Percentiles rank a stretch among this genome's conserved stretches.
phyloP scores from a whole-genome alignment of 2,329 filamentous ascomycete genomes.

The Verticillium nubilum region DNA sequence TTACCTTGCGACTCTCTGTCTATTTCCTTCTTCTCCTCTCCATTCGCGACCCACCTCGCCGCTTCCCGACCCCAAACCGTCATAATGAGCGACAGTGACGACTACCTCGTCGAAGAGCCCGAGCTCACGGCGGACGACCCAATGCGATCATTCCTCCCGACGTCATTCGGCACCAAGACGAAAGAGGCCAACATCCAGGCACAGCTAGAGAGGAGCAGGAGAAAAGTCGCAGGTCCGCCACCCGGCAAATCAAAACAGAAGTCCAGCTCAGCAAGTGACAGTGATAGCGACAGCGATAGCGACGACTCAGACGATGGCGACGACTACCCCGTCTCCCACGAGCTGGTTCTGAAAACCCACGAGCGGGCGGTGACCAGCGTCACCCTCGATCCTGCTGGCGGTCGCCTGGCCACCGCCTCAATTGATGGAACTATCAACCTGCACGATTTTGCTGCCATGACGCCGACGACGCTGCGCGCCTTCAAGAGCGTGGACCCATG shows the following conservation, averaged over 20 bases:
- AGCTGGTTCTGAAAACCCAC: slow-evolving; percentile 88
- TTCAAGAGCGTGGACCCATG: slow-evolving; percentile 92
- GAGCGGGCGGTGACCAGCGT: slow-evolving; percentile 80
- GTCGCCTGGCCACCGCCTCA: slow-evolving; percentile 82
- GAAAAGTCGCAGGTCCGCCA: slow-evolving; percentile 30
- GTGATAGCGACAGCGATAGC: slow-evolving; percentile 51
- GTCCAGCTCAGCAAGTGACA: slow-evolving; percentile 24
- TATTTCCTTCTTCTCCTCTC: neutral
- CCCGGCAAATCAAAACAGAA: slow-evolving; percentile 7
- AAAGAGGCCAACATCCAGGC: slow-evolving; percentile 68
- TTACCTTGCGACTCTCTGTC: no score
- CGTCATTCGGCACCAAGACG: slow-evolving; percentile 78
- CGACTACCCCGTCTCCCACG: slow-evolving; percentile 88
- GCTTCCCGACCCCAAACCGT: neutral
- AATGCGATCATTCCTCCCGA: slow-evolving; percentile 71
- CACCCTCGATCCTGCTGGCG: slow-evolving; percentile 79
- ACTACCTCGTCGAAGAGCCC: slow-evolving; percentile 50
- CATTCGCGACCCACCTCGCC: neutral
- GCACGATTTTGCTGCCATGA: slow-evolving; percentile 94
- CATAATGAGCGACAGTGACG: slow-evolving; percentile 56
- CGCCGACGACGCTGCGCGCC: slow-evolving; percentile 84
- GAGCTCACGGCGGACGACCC: slow-evolving; percentile 59
- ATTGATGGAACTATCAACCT: slow-evolving; percentile 88
- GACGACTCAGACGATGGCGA: slow-evolving; percentile 69
- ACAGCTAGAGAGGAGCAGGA: slow-evolving; percentile 75